Conservation (phyloP, 805 yeast species). For the Starmerella vitae region DNA sequence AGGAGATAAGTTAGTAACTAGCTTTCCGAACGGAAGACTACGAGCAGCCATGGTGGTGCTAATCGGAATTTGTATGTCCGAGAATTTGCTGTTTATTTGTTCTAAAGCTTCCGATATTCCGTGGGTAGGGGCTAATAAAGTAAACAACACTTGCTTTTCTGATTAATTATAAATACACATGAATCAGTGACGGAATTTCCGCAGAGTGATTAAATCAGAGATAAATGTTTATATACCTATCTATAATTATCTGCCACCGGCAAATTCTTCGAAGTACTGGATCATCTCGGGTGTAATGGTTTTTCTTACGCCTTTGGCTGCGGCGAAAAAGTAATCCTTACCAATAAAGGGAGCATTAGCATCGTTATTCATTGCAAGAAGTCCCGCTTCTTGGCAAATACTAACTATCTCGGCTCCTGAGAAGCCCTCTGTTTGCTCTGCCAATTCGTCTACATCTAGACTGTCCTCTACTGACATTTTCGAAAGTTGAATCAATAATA, state of each 20-base stretch:
- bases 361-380: conserved; percentile 81
- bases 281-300: conserved; percentile 83
- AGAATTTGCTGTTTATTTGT: too few species aligned
- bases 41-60: conserved; percentile 13
- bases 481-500: conserved; percentile 52
- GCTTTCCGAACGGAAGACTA: conserved; percentile 17
- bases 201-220: too few species aligned
- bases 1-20: conserved; percentile 14
- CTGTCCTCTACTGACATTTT: conserved; percentile 45
- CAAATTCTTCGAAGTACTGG: conserved; percentile 51
- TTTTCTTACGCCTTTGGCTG: conserved; percentile 50
- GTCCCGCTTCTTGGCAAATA: conserved; percentile 88
- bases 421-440: conserved; percentile 67
- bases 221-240: too few species aligned
- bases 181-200: too few species aligned
- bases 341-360: conserved; percentile 35
- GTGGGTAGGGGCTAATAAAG: too few species aligned
- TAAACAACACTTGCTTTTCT: too few species aligned
- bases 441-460: conserved; percentile 41
- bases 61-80: too few species aligned
- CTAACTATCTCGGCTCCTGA: conserved; percentile 94
- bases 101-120: too few species aligned
- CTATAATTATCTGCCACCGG: neutral
- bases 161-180: too few species aligned
- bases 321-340: conserved; percentile 58